Percentiles rank a stretch among this genome's conserved stretches.
Conservation (phyloP, 768 basidiomycete genomes). For the Dendrothele bispora region DNA sequence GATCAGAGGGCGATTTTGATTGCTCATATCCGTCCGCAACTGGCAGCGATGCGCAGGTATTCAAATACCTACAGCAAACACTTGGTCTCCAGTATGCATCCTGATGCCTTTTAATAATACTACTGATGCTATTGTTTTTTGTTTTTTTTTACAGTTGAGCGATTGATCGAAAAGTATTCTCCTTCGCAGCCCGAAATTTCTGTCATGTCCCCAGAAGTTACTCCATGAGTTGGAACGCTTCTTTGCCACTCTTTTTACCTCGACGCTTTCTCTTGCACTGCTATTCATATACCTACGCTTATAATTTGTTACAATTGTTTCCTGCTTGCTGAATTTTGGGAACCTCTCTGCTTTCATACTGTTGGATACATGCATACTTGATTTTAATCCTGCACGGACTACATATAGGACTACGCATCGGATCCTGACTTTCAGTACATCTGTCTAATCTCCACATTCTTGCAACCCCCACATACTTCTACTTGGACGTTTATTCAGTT, state of each 20-base stretch:
- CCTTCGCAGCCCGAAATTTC: constrained; percentile 19
- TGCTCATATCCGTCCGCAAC: constrained; percentile 61
- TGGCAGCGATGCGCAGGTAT: constrained; percentile 69
- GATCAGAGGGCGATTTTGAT: constrained; percentile 72
- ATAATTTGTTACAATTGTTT: no score
- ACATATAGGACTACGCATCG: no score
- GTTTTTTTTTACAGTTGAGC: constrained; percentile 52
- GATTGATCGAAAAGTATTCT: constrained; percentile 57
- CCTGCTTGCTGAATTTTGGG: no score
- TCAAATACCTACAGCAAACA: constrained; percentile 80
- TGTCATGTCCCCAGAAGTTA: constrained; percentile 18
- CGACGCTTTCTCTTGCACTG: background rate
- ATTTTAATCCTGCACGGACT: no score
- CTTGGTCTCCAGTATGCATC: constrained; percentile 68
- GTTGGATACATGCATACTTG: constrained; percentile 5
- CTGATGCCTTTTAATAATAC: background rate
- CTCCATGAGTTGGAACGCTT: constrained; percentile 28
- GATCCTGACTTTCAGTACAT: no score
- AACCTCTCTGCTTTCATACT: no score
- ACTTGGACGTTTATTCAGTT: no score
- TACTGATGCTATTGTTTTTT: background rate
- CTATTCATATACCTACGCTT: background rate
- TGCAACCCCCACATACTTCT: no score
- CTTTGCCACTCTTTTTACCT: constrained; percentile 21
- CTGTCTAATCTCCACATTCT: no score